Percentiles rank a stretch among this genome's conserved stretches.
Evolutionary conservation across 2,329 filamentous ascomycete species (phyloP).

Genomic region (Phoma herbarum): DNA sequence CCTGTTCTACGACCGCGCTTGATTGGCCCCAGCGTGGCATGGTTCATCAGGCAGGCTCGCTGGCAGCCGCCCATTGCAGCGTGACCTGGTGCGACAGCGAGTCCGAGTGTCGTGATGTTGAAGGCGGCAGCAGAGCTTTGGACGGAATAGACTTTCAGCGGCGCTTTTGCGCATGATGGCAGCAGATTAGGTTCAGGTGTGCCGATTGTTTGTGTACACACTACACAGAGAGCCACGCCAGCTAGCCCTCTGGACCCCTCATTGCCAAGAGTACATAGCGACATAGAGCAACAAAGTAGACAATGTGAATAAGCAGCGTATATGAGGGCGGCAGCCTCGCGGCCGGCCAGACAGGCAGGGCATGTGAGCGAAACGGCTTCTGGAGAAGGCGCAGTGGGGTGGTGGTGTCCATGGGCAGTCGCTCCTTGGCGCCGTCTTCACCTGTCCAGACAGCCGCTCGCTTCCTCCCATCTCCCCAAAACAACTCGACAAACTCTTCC

Average conservation of each 20-base stretch:
- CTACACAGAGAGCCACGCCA: conserved; percentile 12
- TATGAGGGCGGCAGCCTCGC: conserved; percentile 12
- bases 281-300: conserved; percentile 1
- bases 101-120: background rate
- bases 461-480: conserved; percentile 38
- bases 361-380: conserved; percentile 28
- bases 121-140: conserved; percentile 1
- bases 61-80: conserved; percentile 33
- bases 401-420: conserved; percentile 30
- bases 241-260: conserved; percentile 21
- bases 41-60: conserved; percentile 27
- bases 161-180: conserved; percentile 5
- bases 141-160: background rate
- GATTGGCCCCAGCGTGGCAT: conserved; percentile 41
- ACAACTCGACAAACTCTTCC: conserved; percentile 37
- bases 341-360: conserved; percentile 15
- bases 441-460: conserved; percentile 37
- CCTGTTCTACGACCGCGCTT: conserved; percentile 38
- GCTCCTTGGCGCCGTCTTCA: conserved; percentile 27
- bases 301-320: background rate
- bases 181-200: background rate
- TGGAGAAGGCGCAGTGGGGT: conserved; percentile 37
- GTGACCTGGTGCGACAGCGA: conserved; percentile 39
- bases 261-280: conserved; percentile 17
- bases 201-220: conserved; percentile 20